These are phyloP conservation scores for Canavalia ensiformis DNA, from an alignment of 306 rosid genomes.

Conservation along the genomic window DNA sequence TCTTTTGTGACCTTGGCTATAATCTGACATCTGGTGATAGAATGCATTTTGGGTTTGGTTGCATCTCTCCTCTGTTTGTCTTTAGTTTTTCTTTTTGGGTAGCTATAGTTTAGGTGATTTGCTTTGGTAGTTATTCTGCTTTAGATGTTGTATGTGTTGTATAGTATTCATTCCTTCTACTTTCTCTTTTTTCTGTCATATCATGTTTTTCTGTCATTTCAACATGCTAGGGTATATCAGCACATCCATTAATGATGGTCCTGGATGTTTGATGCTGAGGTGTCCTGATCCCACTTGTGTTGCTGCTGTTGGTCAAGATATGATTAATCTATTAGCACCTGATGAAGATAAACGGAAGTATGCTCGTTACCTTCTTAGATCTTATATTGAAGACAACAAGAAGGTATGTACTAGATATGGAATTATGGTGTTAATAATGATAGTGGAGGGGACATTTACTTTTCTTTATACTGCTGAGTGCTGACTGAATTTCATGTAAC, in stretches of 20 bases:
- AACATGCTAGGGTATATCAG: conserved; percentile 69
- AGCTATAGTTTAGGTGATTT: conserved; percentile 16
- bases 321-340: conserved; percentile 67
- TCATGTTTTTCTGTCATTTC: conserved; percentile 25
- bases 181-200: conserved; percentile 1
- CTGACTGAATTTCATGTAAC: conserved; percentile 15
- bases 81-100: neutral
- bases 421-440: conserved; percentile 16
- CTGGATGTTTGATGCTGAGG: conserved; percentile 90
- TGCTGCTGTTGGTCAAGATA: conserved; percentile 87
- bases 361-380: conserved; percentile 80
- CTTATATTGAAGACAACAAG: conserved; percentile 92
- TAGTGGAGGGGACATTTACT: conserved; percentile 1
- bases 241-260: conserved; percentile 90
- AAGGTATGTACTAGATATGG: conserved; percentile 64
- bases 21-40: conserved; percentile 4
- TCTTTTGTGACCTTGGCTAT: conserved; percentile 31
- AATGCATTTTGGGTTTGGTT: conserved; percentile 39
- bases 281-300: conserved; percentile 94
- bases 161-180: neutral
- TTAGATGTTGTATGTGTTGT: conserved; percentile 21
- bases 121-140: conserved; percentile 10
- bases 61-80: conserved; percentile 1
- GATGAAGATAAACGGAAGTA: conserved; percentile 76
- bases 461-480: conserved; percentile 18